A percentile compares a stretch with the other conserved stretches of the same genome.
These are phyloP conservation scores for Cordyceps tenuipes DNA, from an alignment of 2,329 filamentous ascomycete genomes.

Conservation along the genomic window DNA sequence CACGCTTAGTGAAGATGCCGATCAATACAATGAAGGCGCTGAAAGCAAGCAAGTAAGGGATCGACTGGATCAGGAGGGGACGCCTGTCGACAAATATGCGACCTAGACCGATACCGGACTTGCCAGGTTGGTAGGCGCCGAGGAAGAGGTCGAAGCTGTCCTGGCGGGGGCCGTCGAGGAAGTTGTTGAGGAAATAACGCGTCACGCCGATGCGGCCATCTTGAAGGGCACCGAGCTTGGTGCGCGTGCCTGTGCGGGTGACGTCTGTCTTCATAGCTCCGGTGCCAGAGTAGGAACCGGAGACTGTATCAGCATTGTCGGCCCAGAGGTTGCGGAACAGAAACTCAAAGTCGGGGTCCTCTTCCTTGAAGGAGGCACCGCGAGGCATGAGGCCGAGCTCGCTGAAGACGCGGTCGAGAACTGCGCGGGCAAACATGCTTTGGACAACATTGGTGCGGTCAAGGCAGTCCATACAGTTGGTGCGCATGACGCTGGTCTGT, in stretches of 20 bases:
- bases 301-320: constrained; percentile 95
- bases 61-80: constrained; percentile 81
- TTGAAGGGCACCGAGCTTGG: constrained; percentile 73
- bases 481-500: constrained; percentile 87
- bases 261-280: constrained; percentile 98
- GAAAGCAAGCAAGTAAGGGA: constrained; percentile 83
- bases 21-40: constrained; percentile 77
- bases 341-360: constrained; percentile 75
- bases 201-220: constrained; percentile 84
- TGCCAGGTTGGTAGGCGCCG: constrained; percentile 71
- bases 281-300: constrained; percentile 86
- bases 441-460: constrained; percentile 97
- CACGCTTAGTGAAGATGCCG: constrained; percentile 60
- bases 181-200: constrained; percentile 90
- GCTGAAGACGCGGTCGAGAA: constrained; percentile 78
- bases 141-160: constrained; percentile 94
- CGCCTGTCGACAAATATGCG: constrained; percentile 77
- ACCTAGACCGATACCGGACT: constrained; percentile 60
- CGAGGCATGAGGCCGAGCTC: constrained; percentile 72
- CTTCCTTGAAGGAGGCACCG: constrained; percentile 66
- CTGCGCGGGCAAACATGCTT: constrained; percentile 88
- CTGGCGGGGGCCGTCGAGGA: constrained; percentile 84
- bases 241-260: constrained; percentile 85
- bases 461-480: constrained; percentile 98
- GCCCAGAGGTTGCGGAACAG: constrained; percentile 98